Base-by-base conservation (phyloP, 371 early-diverging fungal species). In the Dinochytrium kinnereticum region DNA sequence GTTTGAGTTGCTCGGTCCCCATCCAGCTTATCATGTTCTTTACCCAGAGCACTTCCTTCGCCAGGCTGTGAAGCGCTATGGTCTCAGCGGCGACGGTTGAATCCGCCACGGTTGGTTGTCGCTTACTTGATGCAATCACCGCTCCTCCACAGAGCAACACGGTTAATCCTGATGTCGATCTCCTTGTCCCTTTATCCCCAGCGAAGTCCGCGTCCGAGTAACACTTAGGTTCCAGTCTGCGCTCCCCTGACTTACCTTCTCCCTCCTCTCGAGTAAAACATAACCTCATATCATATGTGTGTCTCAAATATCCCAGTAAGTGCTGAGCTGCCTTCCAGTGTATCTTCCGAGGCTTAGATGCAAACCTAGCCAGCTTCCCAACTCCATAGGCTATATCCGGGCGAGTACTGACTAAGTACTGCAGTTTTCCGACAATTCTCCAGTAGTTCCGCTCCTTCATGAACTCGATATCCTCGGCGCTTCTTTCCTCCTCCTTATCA, bases 351-450 rank as follows among this genome's bases (percentile, higher is more conserved):
- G 73, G 66, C 24, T 37, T 17, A 1, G 59, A 19, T 3, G 67
- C 64, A 57, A 51, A 51, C 13, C 59, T 44, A 2, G 73, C 73
- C 7, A 72, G 40, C 61, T 71, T 71, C 13, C 73, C 57, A 15
- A 72, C 73, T 17, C 53, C 67, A 39, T 66, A 57, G 24, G 66
- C 53, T n/a, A 72, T 67, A 53, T 26, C 39, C 3, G 73, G 73
- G 1, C 73, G 55, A 17, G 73, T 66, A 26, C 51, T 19, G 13
- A 66, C 64, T 19, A 72, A 65, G 49, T 51, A 72, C 30, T 66
- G 66, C 15, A 72, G 67, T 17, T 59, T 38, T 3, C 67, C 73
- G 2, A 72, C 55, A 1, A 72, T 51, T 7, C 73, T 7, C 36
- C 30, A 72, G 59, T 26, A 72, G 39, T 66, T 51, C 31, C 57